Evolutionary conservation across 305 asterid species (phyloP), one percentile per base, ranked within the genome.

Genomic region (Ruellia speciosa): DNA sequence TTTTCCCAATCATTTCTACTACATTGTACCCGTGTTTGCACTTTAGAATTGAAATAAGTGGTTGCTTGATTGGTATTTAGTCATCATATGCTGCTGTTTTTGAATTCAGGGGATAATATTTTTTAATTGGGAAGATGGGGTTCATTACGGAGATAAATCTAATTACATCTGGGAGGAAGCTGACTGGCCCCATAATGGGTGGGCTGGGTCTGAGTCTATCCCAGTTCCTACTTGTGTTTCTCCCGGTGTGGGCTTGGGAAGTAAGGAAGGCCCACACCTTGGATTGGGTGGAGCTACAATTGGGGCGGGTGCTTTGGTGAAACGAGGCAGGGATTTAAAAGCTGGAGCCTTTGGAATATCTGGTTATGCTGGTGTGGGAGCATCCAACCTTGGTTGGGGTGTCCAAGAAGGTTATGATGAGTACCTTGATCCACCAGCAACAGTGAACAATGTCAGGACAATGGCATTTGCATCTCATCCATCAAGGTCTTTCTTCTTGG

Each of bases 101-200:
- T n/a, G n/a, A 60, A 68, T 74, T 69, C 89, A 93, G 99, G 99
- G 99, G 46, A 79, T 93, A 73, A 54, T 84, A 64, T 93, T 75
- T 79, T 88, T 93, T 77, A 78, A 85, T 60, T 88, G 86, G 96
- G 95, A 82, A 68, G 95, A 83, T 78, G 92, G 86, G 52, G 66
- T 60, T 58, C 71, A 70, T 49, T 75, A 49, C 62, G 69, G 62
- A 47, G 83, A 74, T 69, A 79, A 72, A 70, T 72, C 88, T 34
- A 81, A 84, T 62, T 79, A 83, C 70, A 76, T 89, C 69, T 93
- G 99, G 99, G 90, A 77, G 60, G 88, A 82, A 65, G 95, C 88
- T 59, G 97, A 93, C 77, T 88, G 97, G 97, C 99, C 99, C 52
- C 87, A 54, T 63, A 73, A 86, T 78, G 96, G 96, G 66, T 93